Base-by-base conservation (phyloP, 345 rosid genomes). In the Litchi chinensis region DNA sequence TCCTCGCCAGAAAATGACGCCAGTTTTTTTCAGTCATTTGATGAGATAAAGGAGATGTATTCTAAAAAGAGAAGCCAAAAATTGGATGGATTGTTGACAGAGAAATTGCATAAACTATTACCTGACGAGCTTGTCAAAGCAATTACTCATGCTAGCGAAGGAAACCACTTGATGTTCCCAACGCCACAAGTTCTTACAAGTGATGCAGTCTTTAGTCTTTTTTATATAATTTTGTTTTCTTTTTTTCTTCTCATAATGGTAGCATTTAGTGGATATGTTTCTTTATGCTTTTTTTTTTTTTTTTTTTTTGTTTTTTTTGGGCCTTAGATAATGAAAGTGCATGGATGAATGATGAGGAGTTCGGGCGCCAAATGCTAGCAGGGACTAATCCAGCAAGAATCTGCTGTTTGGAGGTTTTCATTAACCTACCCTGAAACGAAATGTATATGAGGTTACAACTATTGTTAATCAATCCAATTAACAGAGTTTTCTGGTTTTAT, bases 351-450 rank as follows among this genome's bases (percentile, higher is more conserved):
- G 98, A 95, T 19, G 87, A 80, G 76, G 98, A 91, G 82, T 95
- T 95, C 70, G 95, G 88, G 0, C 82, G 85, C 26, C 97, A 95
- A 80, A 93, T 93, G 98, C 79, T 93, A 11, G 98, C 98, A 16
- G 98, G 98, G 68, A 81, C 84, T 15, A 93, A 95, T 84, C 98
- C 98, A 28, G 68, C 91, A 63, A 75, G 91, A 75, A 89, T 95
- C 82, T 82, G 82, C 46, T 70, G 84, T 32, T 88, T 93, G 69
- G 75, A 77, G 91, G 95, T 89, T 70, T 66, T 48, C 44, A 5
- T 67, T 48, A 65, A 19, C 15, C 57, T 24, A 66, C 24, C 66
- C 68, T 37, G 13, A 46, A 74, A 70, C 3, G 52, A 8, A 26
- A 26, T 13, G 8, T 50, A 50, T 11, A 60, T 60, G 56, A 46